phyloP scores from a whole-genome alignment of 2,329 filamentous ascomycete species.

The Sporothrix luriei region DNA sequence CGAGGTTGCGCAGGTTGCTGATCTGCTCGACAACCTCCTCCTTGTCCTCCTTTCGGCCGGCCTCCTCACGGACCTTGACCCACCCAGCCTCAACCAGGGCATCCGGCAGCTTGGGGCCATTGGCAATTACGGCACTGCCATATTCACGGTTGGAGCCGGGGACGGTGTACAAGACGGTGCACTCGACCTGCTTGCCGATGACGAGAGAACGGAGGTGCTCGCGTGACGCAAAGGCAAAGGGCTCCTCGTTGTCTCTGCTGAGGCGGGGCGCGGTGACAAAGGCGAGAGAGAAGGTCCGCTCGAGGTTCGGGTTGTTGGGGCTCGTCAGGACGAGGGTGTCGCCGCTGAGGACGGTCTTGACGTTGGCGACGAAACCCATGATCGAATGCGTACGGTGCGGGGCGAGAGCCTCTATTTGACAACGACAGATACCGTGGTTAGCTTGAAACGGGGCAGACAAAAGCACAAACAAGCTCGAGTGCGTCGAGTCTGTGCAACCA shows the following conservation, averaged over 20 bases:
- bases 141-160: constrained; percentile 86
- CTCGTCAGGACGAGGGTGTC: constrained; percentile 86
- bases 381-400: constrained; percentile 35
- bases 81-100: constrained; percentile 84
- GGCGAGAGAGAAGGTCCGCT: constrained; percentile 85
- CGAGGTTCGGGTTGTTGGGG: constrained; percentile 76
- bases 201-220: constrained; percentile 84
- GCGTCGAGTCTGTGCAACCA: background rate
- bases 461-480: background rate
- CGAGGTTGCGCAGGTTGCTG: constrained; percentile 74
- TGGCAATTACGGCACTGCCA: constrained; percentile 74
- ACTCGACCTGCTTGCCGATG: constrained; percentile 85
- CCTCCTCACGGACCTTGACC: constrained; percentile 92
- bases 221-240: constrained; percentile 89
- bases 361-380: constrained; percentile 67
- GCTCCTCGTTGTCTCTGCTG: constrained; percentile 86
- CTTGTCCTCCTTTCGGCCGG: constrained; percentile 84
- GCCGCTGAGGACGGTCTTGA: constrained; percentile 93
- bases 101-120: constrained; percentile 78
- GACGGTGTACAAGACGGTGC: constrained; percentile 83
- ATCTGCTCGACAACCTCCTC: constrained; percentile 72
- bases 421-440: constrained; percentile 2
- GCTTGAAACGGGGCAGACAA: background rate
- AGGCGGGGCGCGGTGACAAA: constrained; percentile 88
- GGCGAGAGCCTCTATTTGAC: background rate